phyloP scores from a whole-genome alignment of 495 filamentous ascomycete species.

The Penicillium malachiteum region DNA sequence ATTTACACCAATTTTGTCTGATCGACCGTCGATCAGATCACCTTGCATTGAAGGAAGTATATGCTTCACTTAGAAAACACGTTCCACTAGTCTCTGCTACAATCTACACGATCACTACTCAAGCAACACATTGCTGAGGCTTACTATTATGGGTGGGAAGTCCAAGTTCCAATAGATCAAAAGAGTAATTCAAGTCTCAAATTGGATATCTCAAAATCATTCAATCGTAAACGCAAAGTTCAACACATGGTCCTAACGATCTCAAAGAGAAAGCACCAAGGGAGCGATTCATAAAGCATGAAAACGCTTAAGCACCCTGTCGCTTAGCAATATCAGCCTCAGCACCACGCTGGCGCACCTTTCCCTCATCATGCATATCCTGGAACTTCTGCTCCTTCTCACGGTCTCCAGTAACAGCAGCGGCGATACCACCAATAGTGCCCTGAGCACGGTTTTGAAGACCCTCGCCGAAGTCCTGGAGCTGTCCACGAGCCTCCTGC shows the following conservation, averaged over 20 bases:
- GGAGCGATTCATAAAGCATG: neutral
- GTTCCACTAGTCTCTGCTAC: too few relatives aligned
- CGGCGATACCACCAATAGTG: slow-evolving; percentile 64
- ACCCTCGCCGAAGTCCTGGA: slow-evolving; percentile 72
- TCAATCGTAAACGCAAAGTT: neutral
- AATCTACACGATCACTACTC: too few relatives aligned
- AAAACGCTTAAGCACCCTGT: slow-evolving; percentile 24
- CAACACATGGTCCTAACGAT: too few relatives aligned
- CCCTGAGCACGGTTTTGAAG: slow-evolving; percentile 70
- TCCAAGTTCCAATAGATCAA: neutral
- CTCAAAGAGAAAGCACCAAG: too few relatives aligned
- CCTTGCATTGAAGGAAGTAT: neutral
- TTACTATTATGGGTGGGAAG: too few relatives aligned
- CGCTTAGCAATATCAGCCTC: slow-evolving; percentile 81
- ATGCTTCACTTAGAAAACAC: too few relatives aligned
- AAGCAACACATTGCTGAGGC: too few relatives aligned
- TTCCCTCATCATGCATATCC: slow-evolving; percentile 77
- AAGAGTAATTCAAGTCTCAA: neutral
- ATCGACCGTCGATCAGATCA: neutral
- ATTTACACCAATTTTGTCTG: neutral
- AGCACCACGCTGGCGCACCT: slow-evolving; percentile 80
- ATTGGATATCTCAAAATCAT: slow-evolving; percentile 4
- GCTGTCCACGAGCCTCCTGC: slow-evolving; percentile 80
- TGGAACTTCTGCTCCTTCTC: slow-evolving; percentile 59
- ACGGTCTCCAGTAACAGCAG: slow-evolving; percentile 70